Evolutionary conservation across 495 filamentous ascomycete species (phyloP), one percentile per base, ranked within the genome.

Genomic region (Eremomyces bilateralis): DNA sequence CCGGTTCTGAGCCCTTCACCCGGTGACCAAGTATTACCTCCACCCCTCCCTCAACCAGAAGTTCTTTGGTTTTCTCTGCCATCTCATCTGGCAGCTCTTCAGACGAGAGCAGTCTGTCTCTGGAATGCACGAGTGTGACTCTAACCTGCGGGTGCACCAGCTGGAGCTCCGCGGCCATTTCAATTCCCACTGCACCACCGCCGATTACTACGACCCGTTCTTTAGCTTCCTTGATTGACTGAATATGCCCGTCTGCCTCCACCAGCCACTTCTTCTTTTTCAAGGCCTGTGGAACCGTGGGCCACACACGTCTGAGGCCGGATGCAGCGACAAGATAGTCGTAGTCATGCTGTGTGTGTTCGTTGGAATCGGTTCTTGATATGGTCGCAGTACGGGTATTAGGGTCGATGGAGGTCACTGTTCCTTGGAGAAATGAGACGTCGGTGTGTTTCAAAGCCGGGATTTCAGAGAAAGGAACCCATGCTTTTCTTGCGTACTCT

Each of bases 111-210:
- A 79, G 59, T 38, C 61, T 60, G 17, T 53, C 51, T 3, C 70
- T 58, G 0, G 74, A 78, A 48, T 80, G 75, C n/a, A 76, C 61
- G 0, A 80, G 56, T 0, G 66, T 74, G 15, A 80, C 62, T 22
- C 61, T 59, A 25, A 68, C 50, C 1, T 58, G 27, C 0, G 75
- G 73, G n/a, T 67, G 51, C 6, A 67, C 48, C 8, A 59, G 45
- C 45, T 73, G 74, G 29, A 77, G 45, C 49, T 80, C 75, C 8
- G 70, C 62, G 0, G 75, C 71, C 58, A 78, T 73, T 43, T 80
- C 75, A 29, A 78, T 64, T 6, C 75, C 75, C 2, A 78, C 74
- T 5, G 75, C 74, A 12, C 72, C 72, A 38, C 56, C 59, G 17
- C 73, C 75, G 21, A 78, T 62, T 17, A 80, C 53, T 0, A 69